Percentiles rank a stretch among this genome's conserved stretches.
Conservation (phyloP, 129 eudicot genomes). For the Glebionis coronaria region DNA sequence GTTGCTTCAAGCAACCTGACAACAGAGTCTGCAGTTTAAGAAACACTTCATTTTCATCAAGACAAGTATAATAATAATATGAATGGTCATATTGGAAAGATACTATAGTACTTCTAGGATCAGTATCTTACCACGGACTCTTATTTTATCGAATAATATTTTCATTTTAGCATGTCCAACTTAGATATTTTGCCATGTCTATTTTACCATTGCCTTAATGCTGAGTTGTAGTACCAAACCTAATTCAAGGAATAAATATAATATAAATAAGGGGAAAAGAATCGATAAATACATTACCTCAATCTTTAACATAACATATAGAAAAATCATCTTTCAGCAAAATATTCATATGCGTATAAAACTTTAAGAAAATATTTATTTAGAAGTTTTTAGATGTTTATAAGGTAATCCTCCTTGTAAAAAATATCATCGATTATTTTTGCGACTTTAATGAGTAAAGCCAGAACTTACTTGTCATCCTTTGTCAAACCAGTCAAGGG, state of each 20-base stretch:
- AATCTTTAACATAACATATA: too few relatives aligned
- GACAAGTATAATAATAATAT: too few relatives aligned
- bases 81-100: too few relatives aligned
- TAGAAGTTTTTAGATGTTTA: too few relatives aligned
- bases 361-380: too few relatives aligned
- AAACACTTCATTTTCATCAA: constrained; percentile 85
- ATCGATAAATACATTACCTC: too few relatives aligned
- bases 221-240: constrained; percentile 86
- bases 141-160: constrained; percentile 76
- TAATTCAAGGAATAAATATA: constrained; percentile 21
- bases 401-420: constrained; percentile 77
- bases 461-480: constrained; percentile 74
- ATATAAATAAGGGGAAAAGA: neutral
- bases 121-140: constrained; percentile 73
- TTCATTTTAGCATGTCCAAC: constrained; percentile 78
- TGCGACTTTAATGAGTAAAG: constrained; percentile 68
- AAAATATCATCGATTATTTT: constrained; percentile 72
- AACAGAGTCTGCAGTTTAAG: constrained; percentile 88
- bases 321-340: too few relatives aligned
- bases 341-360: too few relatives aligned
- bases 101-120: too few relatives aligned
- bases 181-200: too few relatives aligned
- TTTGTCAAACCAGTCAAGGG: constrained; percentile 68
- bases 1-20: constrained; percentile 62
- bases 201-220: constrained; percentile 74